Evolutionary conservation across 2,329 filamentous ascomycete genomes (phyloP), one percentile per base, ranked within the genome.

Genomic region (Coleophoma eucalyptorum): DNA sequence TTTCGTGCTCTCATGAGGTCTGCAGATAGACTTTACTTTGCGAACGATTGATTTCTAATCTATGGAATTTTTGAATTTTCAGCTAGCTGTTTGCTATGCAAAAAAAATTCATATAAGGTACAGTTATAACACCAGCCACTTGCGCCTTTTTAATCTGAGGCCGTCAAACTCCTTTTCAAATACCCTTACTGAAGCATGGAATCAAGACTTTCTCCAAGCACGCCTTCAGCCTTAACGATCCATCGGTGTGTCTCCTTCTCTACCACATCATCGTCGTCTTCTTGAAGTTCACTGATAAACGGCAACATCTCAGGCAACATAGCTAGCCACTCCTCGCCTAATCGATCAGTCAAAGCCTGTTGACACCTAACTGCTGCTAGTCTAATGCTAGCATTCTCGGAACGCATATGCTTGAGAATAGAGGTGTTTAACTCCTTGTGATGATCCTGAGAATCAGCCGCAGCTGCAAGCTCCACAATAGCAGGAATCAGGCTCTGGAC

Each of bases 301-400:
- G 95, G 93, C 67, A 99, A 72, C 87, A 97, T 97, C 78, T 99
- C 94, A 0, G 93, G 90, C 65, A 97, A 69, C 74, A 95, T 80
- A 1, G 85, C 81, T 53, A 99, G 72, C 94, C 94, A 99, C 65
- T 99, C 94, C 67, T 97, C 92, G 52, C 92, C 92, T 21, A 97
- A 72, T 44, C 82, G 77, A 59, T 88, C 83, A 12, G 91, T 95
- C 55, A 97, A 75, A 13, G 79, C 81, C 65, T 91, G 87, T 72
- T 97, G 83, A 59, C 87, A 87, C 69, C 85, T 85, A 34, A 99
- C 86, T 0, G 90, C 90, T 1, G 89, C 90, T 33, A 97, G 74
- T 15, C 94, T 81, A 7, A 93, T 86, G 20, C 80, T 76, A 7
- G 87, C 75, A 50, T 82, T 80, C 55, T 90, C 85, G 3, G 86